Conservation (phyloP, 106 monocot genomes). For the Gastrodia elata region DNA sequence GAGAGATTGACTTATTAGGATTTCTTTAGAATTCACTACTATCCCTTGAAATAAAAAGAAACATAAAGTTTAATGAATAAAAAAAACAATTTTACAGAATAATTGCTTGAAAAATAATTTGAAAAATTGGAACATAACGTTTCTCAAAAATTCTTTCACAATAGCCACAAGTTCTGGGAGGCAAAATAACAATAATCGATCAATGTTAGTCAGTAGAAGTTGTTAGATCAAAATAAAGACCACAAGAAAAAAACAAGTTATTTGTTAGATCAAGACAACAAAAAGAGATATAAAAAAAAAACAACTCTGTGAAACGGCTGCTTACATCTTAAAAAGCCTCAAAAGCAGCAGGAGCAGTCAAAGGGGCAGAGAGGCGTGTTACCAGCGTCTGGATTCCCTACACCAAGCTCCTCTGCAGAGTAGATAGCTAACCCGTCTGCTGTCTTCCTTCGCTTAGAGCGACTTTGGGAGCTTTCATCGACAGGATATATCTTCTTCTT, state of each 20-base stretch:
- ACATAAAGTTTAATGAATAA: too few relatives aligned
- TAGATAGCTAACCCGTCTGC: slow-evolving; percentile 57
- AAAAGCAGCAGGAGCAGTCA: slow-evolving; percentile 79
- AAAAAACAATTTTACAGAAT: too few relatives aligned
- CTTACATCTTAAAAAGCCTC: slow-evolving; percentile 13
- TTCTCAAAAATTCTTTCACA: background rate
- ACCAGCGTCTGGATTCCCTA: slow-evolving; percentile 50
- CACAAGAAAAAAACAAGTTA: background rate
- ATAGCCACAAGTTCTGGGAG: background rate
- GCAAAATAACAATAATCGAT: background rate
- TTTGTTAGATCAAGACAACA: background rate
- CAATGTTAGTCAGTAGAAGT: background rate
- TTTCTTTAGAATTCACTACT: too few relatives aligned
- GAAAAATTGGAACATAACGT: too few relatives aligned
- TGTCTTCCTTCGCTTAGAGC: slow-evolving; percentile 40
- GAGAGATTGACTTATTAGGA: too few relatives aligned
- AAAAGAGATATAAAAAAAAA: background rate
- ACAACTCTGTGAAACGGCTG: background rate
- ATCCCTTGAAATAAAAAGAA: too few relatives aligned
- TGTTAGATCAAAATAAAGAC: background rate
- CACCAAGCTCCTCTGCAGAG: slow-evolving; percentile 50
- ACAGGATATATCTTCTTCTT: background rate
- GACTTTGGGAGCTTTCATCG: background rate
- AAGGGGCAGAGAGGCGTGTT: slow-evolving; percentile 74
- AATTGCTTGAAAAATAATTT: too few relatives aligned